A percentile compares a stretch with the other conserved stretches of the same genome.
phyloP scores from a whole-genome alignment of 768 basidiomycete species.

The Clathrus columnatus region DNA sequence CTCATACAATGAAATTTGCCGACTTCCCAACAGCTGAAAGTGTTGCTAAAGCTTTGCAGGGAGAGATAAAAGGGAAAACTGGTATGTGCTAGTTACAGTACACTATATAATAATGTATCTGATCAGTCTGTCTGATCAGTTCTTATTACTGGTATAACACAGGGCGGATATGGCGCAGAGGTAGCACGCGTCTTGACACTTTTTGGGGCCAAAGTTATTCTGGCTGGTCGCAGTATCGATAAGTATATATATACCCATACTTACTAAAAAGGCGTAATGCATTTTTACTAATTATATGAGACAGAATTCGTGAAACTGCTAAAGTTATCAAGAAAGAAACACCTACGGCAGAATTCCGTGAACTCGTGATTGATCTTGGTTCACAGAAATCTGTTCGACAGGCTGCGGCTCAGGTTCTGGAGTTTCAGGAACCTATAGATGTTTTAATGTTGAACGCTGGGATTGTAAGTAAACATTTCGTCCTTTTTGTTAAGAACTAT shows the following conservation, averaged over 20 bases:
- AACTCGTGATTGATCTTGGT: slow-evolving; percentile 1
- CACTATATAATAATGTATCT: background rate
- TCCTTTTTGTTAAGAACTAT: background rate
- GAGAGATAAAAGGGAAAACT: background rate
- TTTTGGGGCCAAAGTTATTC: background rate
- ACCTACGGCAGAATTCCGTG: background rate
- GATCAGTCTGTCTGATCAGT: background rate
- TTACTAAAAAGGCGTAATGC: too few species aligned
- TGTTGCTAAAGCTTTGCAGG: background rate
- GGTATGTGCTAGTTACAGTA: background rate
- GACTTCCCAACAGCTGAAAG: background rate
- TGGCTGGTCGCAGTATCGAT: background rate
- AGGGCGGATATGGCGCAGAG: background rate
- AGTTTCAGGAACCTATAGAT: slow-evolving; percentile 2
- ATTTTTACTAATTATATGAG: background rate
- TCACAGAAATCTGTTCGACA: background rate
- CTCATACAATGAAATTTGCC: too few species aligned
- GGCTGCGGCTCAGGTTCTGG: slow-evolving; percentile 6
- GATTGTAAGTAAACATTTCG: background rate
- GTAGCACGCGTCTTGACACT: background rate
- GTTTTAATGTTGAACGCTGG: slow-evolving; percentile 9
- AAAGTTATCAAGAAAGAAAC: background rate
- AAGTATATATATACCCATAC: background rate
- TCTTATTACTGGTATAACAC: background rate
- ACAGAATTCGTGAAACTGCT: background rate